phyloP scores from a whole-genome alignment of 345 rosid species.

The Heritiera fomes region DNA sequence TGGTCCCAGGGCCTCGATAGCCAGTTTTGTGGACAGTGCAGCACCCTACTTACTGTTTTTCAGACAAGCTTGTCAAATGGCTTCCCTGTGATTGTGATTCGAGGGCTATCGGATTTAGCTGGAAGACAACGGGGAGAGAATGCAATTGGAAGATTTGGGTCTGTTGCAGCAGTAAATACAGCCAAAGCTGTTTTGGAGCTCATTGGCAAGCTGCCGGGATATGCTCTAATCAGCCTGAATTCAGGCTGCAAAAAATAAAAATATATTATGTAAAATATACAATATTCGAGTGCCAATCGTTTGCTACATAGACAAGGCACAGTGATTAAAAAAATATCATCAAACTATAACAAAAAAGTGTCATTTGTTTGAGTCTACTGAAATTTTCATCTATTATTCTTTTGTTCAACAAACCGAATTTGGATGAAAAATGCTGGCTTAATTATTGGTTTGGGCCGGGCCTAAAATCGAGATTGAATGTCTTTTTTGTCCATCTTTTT shows the following conservation, averaged over 20 bases:
- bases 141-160: constrained; percentile 28
- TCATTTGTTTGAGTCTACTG: too few relatives aligned
- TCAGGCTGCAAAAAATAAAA: not conserved
- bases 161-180: constrained; percentile 46
- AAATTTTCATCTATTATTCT: too few relatives aligned
- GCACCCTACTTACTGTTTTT: constrained; percentile 18
- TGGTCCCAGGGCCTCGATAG: constrained; percentile 44
- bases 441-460: too few relatives aligned
- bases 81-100: constrained; percentile 40
- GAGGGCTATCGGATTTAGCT: constrained; percentile 53
- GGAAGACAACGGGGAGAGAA: constrained; percentile 43
- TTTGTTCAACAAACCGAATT: too few relatives aligned
- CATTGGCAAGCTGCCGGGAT: constrained; percentile 27
- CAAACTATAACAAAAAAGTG: too few relatives aligned
- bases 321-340: too few relatives aligned
- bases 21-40: constrained; percentile 53
- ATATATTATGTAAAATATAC: not conserved
- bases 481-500: too few relatives aligned
- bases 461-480: too few relatives aligned
- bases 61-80: constrained; percentile 60
- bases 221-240: not conserved
- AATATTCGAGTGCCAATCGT: too few relatives aligned
- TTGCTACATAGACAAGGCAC: too few relatives aligned
- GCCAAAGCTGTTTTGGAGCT: constrained; percentile 45
- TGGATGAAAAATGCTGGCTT: too few relatives aligned